Conservation (phyloP, 2,329 filamentous ascomycete species). For the Scedosporium aurantiacum region DNA sequence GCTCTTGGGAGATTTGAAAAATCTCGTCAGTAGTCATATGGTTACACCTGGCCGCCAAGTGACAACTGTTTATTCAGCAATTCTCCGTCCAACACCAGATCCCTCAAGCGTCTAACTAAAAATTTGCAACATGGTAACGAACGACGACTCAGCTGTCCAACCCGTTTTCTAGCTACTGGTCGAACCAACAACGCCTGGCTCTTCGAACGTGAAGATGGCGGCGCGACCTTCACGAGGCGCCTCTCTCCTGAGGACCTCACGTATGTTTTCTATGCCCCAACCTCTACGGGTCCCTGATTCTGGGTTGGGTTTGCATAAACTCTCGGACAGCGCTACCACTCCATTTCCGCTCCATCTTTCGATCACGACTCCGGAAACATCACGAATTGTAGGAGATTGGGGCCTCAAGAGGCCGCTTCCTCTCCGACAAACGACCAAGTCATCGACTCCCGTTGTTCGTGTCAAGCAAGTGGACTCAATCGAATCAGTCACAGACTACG, state of each 20-base stretch:
- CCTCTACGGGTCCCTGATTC: constrained; percentile 56
- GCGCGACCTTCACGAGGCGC: constrained; percentile 45
- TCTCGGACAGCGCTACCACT: constrained; percentile 44
- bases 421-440: constrained; percentile 59
- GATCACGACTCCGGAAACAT: constrained; percentile 64
- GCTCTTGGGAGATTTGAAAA: too few species aligned
- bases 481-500: constrained; percentile 83
- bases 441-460: constrained; percentile 63
- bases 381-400: constrained; percentile 75
- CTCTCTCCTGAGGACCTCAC: constrained; percentile 70
- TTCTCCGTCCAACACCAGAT: too few species aligned
- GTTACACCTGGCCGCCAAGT: too few species aligned
- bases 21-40: too few species aligned
- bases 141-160: background rate
- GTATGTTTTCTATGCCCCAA: constrained; percentile 77
- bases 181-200: background rate
- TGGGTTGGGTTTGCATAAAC: constrained; percentile 23
- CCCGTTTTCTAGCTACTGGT: background rate
- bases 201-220: constrained; percentile 8
- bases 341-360: constrained; percentile 74
- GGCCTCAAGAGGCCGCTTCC: constrained; percentile 81
- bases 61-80: too few species aligned
- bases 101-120: background rate
- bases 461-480: constrained; percentile 71
- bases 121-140: background rate